These are phyloP conservation scores for Xenoacremonium recifei DNA, from an alignment of 2,329 filamentous ascomycete species.

Conservation along the genomic window DNA sequence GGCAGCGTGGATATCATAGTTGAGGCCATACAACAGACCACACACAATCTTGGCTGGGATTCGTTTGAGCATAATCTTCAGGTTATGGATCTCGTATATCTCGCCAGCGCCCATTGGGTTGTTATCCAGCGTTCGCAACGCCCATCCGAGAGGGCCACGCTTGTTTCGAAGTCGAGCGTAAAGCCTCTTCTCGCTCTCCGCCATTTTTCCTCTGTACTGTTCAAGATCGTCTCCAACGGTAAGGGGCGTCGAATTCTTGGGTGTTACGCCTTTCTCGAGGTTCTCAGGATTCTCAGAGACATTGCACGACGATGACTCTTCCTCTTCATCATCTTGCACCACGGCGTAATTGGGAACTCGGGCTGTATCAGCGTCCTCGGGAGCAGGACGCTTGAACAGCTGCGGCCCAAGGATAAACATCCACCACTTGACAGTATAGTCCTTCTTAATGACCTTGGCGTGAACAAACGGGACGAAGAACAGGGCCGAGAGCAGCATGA, in stretches of 20 bases:
- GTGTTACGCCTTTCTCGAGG: slow-evolving; percentile 43
- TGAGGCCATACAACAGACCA: slow-evolving; percentile 67
- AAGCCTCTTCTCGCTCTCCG: slow-evolving; percentile 54
- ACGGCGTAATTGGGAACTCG: slow-evolving; percentile 75
- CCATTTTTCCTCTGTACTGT: slow-evolving; percentile 66
- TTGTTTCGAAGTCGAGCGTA: slow-evolving; percentile 62
- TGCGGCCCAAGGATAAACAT: slow-evolving; percentile 62
- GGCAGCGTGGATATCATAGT: slow-evolving; percentile 81
- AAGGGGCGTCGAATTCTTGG: slow-evolving; percentile 47
- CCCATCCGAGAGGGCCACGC: slow-evolving; percentile 74
- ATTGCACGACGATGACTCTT: slow-evolving; percentile 32
- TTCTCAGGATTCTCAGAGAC: slow-evolving; percentile 28
- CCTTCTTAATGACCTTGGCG: slow-evolving; percentile 66
- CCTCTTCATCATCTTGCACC: slow-evolving; percentile 62
- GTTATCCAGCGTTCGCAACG: slow-evolving; percentile 72
- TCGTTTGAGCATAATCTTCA: slow-evolving; percentile 61
- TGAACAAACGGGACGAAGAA: slow-evolving; percentile 75
- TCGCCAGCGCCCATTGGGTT: slow-evolving; percentile 71
- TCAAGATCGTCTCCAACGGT: too few species aligned
- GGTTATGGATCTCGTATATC: slow-evolving; percentile 73
- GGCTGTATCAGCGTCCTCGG: slow-evolving; percentile 51
- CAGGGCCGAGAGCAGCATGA: slow-evolving; percentile 58
- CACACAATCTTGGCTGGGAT: slow-evolving; percentile 65
- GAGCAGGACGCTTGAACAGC: slow-evolving; percentile 58
- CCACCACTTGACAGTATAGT: slow-evolving; percentile 63